These are phyloP conservation scores for Termitomyces sp. DNA, from an alignment of 768 basidiomycete genomes.

Conservation along the genomic window DNA sequence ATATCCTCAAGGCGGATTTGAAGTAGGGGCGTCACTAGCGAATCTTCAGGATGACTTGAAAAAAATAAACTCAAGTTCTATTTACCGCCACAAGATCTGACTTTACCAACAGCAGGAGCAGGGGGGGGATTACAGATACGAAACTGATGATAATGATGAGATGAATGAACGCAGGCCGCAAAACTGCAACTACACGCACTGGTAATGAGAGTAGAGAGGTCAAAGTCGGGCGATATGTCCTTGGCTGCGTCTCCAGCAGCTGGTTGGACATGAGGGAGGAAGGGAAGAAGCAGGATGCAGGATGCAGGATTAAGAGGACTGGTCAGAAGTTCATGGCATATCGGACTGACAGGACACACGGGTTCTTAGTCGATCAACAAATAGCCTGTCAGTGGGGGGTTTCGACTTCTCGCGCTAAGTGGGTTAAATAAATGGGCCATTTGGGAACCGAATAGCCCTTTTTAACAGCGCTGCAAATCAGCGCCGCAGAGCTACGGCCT, in stretches of 20 bases:
- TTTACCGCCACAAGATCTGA: conserved; percentile 59
- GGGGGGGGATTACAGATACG: conserved; percentile 70
- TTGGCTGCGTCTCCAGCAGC: conserved; percentile 25
- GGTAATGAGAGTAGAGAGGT: conserved; percentile 35
- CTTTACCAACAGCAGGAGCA: conserved; percentile 63
- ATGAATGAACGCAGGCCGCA: not conserved
- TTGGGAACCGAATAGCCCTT: conserved; percentile 16
- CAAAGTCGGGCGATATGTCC: conserved; percentile 23
- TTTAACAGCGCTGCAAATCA: conserved; percentile 1
- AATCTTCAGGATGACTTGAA: conserved; percentile 5
- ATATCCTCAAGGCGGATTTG: conserved; percentile 72
- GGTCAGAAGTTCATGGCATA: conserved; percentile 4
- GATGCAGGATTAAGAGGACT: conserved; percentile 4
- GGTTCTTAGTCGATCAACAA: conserved; percentile 19
- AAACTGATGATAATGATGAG: conserved; percentile 26
- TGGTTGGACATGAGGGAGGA: conserved; percentile 17
- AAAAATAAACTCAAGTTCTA: conserved; percentile 3
- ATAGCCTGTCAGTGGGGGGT: conserved; percentile 15
- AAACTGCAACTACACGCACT: conserved; percentile 21
- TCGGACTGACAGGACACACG: conserved; percentile 5
- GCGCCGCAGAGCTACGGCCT: not conserved
- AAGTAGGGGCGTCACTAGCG: conserved; percentile 60
- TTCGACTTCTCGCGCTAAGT: conserved; percentile 3
- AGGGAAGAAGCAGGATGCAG: conserved; percentile 3
- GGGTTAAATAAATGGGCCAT: conserved; percentile 5